phyloP scores from a whole-genome alignment of 202 grass and related monocot genomes.

The Panicum hallii region DNA sequence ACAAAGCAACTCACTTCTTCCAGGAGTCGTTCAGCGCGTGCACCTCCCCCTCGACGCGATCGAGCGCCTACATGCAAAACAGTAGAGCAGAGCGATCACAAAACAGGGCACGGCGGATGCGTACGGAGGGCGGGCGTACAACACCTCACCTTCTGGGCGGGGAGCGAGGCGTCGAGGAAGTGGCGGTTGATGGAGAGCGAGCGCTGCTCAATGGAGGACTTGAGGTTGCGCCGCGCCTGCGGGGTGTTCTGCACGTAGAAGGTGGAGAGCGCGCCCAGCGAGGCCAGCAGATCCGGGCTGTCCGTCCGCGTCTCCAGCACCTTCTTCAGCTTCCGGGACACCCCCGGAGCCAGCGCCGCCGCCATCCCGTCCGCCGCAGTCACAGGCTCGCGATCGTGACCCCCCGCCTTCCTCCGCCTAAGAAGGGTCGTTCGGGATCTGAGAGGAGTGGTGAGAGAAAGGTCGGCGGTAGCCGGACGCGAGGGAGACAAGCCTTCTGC shows the following conservation, averaged over 20 bases:
- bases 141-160: slow-evolving; percentile 65
- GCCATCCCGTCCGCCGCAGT: slow-evolving; percentile 43
- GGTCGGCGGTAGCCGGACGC: slow-evolving; percentile 18
- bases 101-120: not conserved
- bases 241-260: slow-evolving; percentile 90
- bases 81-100: slow-evolving; percentile 29
- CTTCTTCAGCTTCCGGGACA: slow-evolving; percentile 98
- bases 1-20: slow-evolving; percentile 71
- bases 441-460: not conserved
- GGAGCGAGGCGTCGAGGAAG: slow-evolving; percentile 87
- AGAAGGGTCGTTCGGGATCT: slow-evolving; percentile 47
- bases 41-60: slow-evolving; percentile 88
- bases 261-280: slow-evolving; percentile 83
- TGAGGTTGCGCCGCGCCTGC: slow-evolving; percentile 94
- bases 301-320: slow-evolving; percentile 95
- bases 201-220: slow-evolving; percentile 93
- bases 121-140: not conserved
- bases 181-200: slow-evolving; percentile 89
- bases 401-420: slow-evolving; percentile 11
- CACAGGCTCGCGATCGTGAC: slow-evolving; percentile 27
- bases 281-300: slow-evolving; percentile 88
- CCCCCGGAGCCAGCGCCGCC: slow-evolving; percentile 69
- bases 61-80: slow-evolving; percentile 69
- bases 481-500: not conserved
- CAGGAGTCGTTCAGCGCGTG: slow-evolving; percentile 79